Evolutionary conservation across 495 filamentous ascomycete genomes (phyloP), one percentile per base, ranked within the genome.

Genomic region (Trichoderma virens): DNA sequence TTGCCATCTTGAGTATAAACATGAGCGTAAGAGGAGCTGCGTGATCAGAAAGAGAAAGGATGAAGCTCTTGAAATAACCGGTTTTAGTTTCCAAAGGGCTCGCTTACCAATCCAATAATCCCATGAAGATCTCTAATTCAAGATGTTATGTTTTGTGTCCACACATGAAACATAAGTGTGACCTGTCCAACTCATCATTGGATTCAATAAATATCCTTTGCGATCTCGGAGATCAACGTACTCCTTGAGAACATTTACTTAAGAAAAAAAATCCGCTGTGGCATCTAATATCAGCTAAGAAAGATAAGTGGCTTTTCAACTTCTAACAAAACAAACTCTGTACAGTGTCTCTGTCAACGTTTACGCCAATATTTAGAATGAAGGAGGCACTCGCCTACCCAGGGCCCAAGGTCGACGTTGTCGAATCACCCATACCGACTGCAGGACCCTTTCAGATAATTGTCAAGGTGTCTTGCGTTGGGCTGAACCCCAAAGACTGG

Each of bases 371-470:
- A 41, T 16, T 41, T 11, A 41, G 3, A 18, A 41, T 41, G 38
- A 41, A 41, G 9, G 38, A 41, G 5, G 6, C 38, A 41, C 0
- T 41, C 38, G 18, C 38, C 11, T 41, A 41, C 38, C 6, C 60
- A 76, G 72, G 78, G 45, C 68, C 78, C 23, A 75, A 76, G 64
- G 87, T 90, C 75, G 67, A 83, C 51, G 83, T 91, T 65, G 73
- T 85, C 60, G 85, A 90, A 66, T 80, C 80, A 34, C 78, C 84
- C n/a, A 82, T 89, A 64, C 89, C 89, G 1, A 74, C 73, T 25
- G 86, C 86, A 0, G 76, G 79, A 56, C 74, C 79, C 4, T 79
- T 84, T 64, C 83, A 94, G 64, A 76, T 92, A 28, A 92, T 89
- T 68, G 18, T 41, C 38, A 41, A 41, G 6, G 38, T 41, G 0